phyloP scores from a whole-genome alignment of 2,329 filamentous ascomycete genomes.

The Pseudocercospora pini-densiflorae region DNA sequence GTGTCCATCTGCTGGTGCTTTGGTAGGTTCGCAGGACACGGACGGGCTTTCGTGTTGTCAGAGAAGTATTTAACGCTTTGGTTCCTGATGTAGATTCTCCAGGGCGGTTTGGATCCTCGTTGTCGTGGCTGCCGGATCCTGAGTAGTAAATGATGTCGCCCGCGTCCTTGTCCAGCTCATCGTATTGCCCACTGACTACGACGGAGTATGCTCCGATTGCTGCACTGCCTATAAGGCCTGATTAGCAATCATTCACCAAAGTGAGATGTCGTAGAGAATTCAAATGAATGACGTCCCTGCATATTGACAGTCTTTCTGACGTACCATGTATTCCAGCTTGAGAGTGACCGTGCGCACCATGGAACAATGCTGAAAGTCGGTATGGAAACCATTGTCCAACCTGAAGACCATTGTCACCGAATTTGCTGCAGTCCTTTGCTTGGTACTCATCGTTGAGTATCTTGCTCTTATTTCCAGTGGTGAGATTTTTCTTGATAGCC shows the following conservation, averaged over 20 bases:
- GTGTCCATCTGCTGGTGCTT: conserved; percentile 23
- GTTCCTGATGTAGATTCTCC: conserved; percentile 26
- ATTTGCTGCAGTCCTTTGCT: conserved; percentile 25
- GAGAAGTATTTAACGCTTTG: conserved; percentile 24
- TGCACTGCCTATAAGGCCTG: conserved; percentile 14
- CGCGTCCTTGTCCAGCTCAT: conserved; percentile 31
- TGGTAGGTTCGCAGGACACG: conserved; percentile 29
- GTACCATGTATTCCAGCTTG: conserved; percentile 30
- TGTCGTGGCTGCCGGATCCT: conserved; percentile 31
- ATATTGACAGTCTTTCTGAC: neutral
- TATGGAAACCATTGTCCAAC: conserved; percentile 33
- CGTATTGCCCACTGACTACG: conserved; percentile 33
- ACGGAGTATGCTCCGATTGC: conserved; percentile 31
- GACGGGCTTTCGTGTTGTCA: conserved; percentile 22
- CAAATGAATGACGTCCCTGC: neutral
- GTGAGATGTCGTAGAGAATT: neutral
- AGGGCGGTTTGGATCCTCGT: conserved; percentile 28
- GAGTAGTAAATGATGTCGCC: conserved; percentile 35
- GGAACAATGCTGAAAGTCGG: conserved; percentile 31
- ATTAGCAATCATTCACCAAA: neutral
- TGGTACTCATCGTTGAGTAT: conserved; percentile 20
- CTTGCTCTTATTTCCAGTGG: conserved; percentile 14
- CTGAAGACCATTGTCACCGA: conserved; percentile 32
- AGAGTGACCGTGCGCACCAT: conserved; percentile 33
- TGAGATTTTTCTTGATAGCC: conserved; percentile 16